Conservation (phyloP, 331 rosid genomes). For the Rosa hybrid region DNA sequence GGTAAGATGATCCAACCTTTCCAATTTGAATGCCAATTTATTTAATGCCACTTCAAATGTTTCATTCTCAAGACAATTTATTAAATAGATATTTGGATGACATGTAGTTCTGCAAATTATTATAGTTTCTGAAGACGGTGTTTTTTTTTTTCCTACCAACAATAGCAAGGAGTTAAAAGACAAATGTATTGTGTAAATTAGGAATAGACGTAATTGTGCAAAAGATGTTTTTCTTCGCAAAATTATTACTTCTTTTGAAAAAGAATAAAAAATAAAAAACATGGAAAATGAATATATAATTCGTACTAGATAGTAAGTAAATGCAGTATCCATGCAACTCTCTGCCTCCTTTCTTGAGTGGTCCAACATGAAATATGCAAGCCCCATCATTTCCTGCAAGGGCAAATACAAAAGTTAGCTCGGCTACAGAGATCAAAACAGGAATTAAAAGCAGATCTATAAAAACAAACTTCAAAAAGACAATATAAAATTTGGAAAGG, state of each 20-base stretch:
- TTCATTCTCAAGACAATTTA: not conserved
- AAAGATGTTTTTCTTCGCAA: not conserved
- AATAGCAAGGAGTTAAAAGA: not conserved
- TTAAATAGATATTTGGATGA: not conserved
- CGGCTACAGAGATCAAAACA: slow-evolving; percentile 14
- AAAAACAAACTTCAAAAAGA: slow-evolving; percentile 21
- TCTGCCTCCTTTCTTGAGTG: slow-evolving; percentile 98
- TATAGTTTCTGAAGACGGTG: not conserved
- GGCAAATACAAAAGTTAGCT: slow-evolving; percentile 25
- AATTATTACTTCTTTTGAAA: not conserved
- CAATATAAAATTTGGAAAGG: not conserved
- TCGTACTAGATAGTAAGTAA: slow-evolving; percentile 82
- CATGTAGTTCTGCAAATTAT: not conserved
- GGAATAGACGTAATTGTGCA: not conserved
- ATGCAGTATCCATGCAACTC: slow-evolving; percentile 98
- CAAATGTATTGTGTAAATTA: not conserved
- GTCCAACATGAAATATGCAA: slow-evolving; percentile 83
- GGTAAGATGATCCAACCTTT: not conserved
- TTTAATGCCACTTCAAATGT: not conserved
- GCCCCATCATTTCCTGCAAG: slow-evolving; percentile 98
- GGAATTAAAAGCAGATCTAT: slow-evolving; percentile 5
- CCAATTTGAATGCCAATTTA: not conserved
- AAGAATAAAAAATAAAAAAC: not conserved
- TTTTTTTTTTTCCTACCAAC: not conserved
- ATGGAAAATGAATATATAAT: slow-evolving; percentile 31